These are phyloP conservation scores for Pezicula neosporulosa DNA, from an alignment of 2,329 filamentous ascomycete species.

Conservation along the genomic window DNA sequence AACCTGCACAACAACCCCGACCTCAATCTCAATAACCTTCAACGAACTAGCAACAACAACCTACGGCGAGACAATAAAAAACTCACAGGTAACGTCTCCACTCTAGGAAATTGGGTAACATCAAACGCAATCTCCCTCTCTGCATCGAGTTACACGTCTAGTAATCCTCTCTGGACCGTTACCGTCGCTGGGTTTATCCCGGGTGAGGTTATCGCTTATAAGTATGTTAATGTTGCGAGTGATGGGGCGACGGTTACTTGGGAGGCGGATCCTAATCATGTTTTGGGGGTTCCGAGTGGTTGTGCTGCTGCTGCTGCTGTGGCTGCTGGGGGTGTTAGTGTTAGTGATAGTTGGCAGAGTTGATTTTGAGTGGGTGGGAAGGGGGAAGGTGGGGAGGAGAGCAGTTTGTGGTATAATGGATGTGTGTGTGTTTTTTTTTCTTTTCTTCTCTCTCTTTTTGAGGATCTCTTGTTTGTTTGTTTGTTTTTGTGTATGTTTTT, in stretches of 20 bases:
- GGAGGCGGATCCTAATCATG: conserved; percentile 51
- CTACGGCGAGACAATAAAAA: conserved; percentile 64
- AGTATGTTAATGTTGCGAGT: conserved; percentile 59
- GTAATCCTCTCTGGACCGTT: conserved; percentile 58
- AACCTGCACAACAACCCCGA: conserved; percentile 33
- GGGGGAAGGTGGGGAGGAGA: no score
- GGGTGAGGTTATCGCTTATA: conserved; percentile 60
- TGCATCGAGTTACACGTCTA: conserved; percentile 53
- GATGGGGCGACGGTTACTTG: conserved; percentile 53
- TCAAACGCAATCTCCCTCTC: conserved; percentile 51
- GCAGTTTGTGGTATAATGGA: no score
- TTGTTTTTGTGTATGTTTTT: no score
- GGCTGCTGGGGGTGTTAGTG: conserved; percentile 2
- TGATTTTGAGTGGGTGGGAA: no score
- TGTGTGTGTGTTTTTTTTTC: no score
- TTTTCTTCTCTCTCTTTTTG: no score
- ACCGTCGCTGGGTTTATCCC: conserved; percentile 48
- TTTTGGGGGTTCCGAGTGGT: conserved; percentile 20
- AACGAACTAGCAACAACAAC: conserved; percentile 52
- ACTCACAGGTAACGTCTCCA: conserved; percentile 54
- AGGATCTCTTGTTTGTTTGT: no score
- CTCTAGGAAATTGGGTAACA: conserved; percentile 62
- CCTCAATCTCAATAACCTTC: conserved; percentile 60
- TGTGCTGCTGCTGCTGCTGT: conserved; percentile 21
- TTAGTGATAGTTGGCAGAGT: no score